These are phyloP conservation scores for Lentinula boryana DNA, from an alignment of 768 basidiomycete genomes.

Conservation along the genomic window DNA sequence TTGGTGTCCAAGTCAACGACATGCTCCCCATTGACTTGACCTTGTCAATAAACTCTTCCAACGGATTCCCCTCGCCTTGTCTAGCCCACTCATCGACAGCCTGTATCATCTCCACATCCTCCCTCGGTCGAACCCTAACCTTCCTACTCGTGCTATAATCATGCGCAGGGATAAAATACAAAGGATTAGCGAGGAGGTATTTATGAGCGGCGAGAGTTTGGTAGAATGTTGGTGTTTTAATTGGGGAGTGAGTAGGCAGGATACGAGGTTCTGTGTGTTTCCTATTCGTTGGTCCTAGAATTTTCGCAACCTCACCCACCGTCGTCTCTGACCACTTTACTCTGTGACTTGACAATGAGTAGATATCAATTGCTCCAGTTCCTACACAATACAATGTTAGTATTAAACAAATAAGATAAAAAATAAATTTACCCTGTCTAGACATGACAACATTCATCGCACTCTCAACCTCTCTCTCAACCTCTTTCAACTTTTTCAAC, in stretches of 20 bases:
- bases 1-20: constrained; percentile 33
- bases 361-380: constrained; percentile 27
- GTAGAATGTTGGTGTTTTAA: constrained; percentile 21
- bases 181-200: constrained; percentile 48
- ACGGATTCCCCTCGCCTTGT: constrained; percentile 19
- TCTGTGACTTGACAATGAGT: constrained; percentile 37
- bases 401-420: too few species aligned
- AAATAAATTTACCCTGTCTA: constrained; percentile 1
- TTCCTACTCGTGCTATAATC: constrained; percentile 40
- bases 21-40: constrained; percentile 27
- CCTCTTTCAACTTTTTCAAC: constrained; percentile 49
- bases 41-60: constrained; percentile 47
- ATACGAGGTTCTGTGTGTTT: neutral
- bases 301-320: constrained; percentile 42
- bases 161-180: constrained; percentile 47
- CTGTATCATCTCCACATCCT: constrained; percentile 47
- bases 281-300: constrained; percentile 23
- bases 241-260: neutral
- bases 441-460: constrained; percentile 23
- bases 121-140: constrained; percentile 60
- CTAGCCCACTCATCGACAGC: constrained; percentile 44
- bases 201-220: constrained; percentile 52
- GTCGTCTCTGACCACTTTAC: constrained; percentile 50
- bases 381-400: neutral
- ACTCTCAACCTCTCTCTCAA: constrained; percentile 44